Conservation (phyloP, 2,329 filamentous ascomycete genomes). For the Dothidotthia symphoricarpi region DNA sequence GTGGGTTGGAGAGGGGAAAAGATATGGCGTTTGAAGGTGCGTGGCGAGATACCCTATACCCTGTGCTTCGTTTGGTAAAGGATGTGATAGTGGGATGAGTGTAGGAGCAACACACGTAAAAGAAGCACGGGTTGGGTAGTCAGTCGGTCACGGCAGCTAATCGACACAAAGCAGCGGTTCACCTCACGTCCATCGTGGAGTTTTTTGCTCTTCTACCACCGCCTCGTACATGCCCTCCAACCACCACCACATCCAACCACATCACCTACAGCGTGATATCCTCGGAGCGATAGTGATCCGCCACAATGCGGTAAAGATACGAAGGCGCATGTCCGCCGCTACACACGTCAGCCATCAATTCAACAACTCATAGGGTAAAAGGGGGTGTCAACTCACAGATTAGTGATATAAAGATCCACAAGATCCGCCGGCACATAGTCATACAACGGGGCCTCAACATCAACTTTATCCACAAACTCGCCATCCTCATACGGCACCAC, state of each 20-base stretch:
- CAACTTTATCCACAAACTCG: slow-evolving; percentile 71
- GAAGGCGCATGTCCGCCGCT: slow-evolving; percentile 68
- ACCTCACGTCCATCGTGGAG: too few relatives aligned
- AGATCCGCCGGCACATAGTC: slow-evolving; percentile 78
- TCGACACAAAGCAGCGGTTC: too few relatives aligned
- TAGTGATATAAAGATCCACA: slow-evolving; percentile 81
- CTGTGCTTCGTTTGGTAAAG: too few relatives aligned
- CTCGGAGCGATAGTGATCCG: slow-evolving; percentile 72
- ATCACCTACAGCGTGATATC: slow-evolving; percentile 57
- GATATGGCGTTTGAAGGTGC: slow-evolving; percentile 6
- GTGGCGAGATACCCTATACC: slow-evolving; percentile 12
- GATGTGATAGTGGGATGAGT: too few relatives aligned
- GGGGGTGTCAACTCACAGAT: slow-evolving; percentile 72
- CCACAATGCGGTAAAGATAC: slow-evolving; percentile 70
- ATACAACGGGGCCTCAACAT: slow-evolving; percentile 74
- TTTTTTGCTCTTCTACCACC: slow-evolving; percentile 1
- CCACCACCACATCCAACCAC: background rate
- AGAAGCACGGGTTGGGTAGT: too few relatives aligned
- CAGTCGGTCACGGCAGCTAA: too few relatives aligned
- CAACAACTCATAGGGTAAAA: too few relatives aligned
- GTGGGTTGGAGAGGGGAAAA: background rate
- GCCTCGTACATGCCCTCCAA: too few relatives aligned
- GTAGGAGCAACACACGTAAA: too few relatives aligned
- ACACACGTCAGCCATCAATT: too few relatives aligned
- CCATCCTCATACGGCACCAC: slow-evolving; percentile 78